Percentiles rank a stretch among this genome's conserved stretches.
phyloP scores from a whole-genome alignment of 1,284 basidiomycete genomes.

The Rhodotorula sp. region DNA sequence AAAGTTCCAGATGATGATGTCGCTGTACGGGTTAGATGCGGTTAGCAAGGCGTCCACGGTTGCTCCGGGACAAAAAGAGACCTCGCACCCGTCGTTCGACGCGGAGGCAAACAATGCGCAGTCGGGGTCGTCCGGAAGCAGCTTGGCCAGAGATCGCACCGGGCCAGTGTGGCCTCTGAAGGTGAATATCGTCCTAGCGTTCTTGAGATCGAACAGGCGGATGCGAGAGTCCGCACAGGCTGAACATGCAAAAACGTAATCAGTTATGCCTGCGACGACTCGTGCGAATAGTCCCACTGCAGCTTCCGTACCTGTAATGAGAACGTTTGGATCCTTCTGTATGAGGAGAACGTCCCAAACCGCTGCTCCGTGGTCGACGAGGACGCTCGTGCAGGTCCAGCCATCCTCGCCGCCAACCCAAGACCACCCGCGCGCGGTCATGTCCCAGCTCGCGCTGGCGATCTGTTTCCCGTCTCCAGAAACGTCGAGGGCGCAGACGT shows the following conservation, averaged over 20 bases:
- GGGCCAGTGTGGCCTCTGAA: conserved; percentile 88
- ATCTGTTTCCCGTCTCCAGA: conserved; percentile 60
- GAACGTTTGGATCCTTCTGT: conserved; percentile 60
- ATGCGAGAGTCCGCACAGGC: conserved; percentile 95
- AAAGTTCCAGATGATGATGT: conserved; percentile 86
- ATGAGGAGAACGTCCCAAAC: conserved; percentile 90
- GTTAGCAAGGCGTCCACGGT: neutral
- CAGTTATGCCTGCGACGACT: neutral
- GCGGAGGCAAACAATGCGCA: conserved; percentile 86
- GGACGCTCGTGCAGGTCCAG: conserved; percentile 63
- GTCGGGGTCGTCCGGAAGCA: conserved; percentile 31
- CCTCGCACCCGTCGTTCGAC: conserved; percentile 80
- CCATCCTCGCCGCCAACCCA: conserved; percentile 47
- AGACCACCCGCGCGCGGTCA: conserved; percentile 87
- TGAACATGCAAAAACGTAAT: conserved; percentile 46
- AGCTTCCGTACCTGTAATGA: conserved; percentile 25
- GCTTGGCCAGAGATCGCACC: conserved; percentile 74
- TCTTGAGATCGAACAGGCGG: conserved; percentile 66
- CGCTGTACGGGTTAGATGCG: conserved; percentile 54
- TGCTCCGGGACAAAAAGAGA: neutral
- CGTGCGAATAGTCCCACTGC: neutral
- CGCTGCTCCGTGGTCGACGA: conserved; percentile 82
- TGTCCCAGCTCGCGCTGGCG: conserved; percentile 95
- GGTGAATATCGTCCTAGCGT: conserved; percentile 13
- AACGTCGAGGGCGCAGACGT: conserved; percentile 84